phyloP scores from a whole-genome alignment of 495 filamentous ascomycete species.

The Neurospora discreta region DNA sequence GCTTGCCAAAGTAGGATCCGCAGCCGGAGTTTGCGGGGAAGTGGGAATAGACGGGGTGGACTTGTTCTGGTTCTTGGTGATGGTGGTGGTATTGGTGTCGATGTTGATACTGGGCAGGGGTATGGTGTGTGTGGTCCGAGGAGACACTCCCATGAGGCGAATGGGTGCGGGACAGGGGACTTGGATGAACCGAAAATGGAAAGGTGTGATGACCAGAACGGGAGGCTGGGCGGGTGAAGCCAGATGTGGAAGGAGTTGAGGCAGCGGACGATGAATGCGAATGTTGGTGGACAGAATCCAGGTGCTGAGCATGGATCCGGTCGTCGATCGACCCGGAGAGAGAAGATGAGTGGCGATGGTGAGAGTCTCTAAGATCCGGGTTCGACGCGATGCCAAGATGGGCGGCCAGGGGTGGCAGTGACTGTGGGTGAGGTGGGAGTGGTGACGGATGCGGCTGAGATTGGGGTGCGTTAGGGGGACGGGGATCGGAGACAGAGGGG shows the following conservation, averaged over 20 bases:
- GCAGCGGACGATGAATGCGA: background rate
- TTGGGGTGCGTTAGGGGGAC: no score
- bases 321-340: background rate
- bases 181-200: background rate
- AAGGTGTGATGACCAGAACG: background rate
- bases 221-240: background rate
- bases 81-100: background rate
- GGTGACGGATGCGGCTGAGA: background rate
- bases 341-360: background rate
- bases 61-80: background rate
- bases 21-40: background rate
- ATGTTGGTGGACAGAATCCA: background rate
- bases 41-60: background rate
- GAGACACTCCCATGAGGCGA: background rate
- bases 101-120: background rate
- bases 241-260: background rate
- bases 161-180: background rate
- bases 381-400: background rate
- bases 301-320: background rate
- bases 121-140: background rate
- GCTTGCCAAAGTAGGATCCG: constrained; percentile 16
- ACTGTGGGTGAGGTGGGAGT: background rate
- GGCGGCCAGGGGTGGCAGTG: background rate
- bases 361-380: background rate
- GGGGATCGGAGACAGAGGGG: background rate